A percentile compares a stretch with the other conserved stretches of the same genome.
These are phyloP conservation scores for Peziza echinospora DNA, from an alignment of 495 filamentous ascomycete genomes.

Conservation along the genomic window DNA sequence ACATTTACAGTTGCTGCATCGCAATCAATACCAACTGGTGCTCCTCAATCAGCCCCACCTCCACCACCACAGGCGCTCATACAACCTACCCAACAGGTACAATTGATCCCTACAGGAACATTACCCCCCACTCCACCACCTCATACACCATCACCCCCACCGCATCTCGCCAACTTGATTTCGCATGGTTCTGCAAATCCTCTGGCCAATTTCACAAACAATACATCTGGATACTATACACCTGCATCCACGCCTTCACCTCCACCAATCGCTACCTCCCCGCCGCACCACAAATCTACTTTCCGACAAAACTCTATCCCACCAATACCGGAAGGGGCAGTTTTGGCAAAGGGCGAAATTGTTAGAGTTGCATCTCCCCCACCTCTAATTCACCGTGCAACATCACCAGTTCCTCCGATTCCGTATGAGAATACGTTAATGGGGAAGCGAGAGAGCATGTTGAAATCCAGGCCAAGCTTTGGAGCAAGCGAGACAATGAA, in stretches of 20 bases:
- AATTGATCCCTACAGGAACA: no score
- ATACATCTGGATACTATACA: no score
- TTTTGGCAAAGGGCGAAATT: no score
- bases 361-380: conserved; percentile 30
- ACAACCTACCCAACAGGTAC: no score
- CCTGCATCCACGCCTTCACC: conserved; percentile 12
- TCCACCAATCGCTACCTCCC: conserved; percentile 14
- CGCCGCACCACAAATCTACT: no score
- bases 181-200: no score
- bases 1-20: neutral
- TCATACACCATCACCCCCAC: no score
- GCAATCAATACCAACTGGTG: neutral
- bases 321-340: no score
- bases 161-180: no score
- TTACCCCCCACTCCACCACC: no score
- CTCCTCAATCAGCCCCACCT: conserved; percentile 3
- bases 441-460: conserved; percentile 36
- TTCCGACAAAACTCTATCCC: no score
- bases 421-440: conserved; percentile 27
- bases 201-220: no score
- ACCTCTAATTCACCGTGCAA: conserved; percentile 25
- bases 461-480: conserved; percentile 29
- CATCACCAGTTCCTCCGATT: neutral
- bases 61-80: conserved; percentile 8
- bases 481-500: conserved; percentile 5